phyloP scores from a whole-genome alignment of 2,329 filamentous ascomycete genomes.

The Amauroascus niger region DNA sequence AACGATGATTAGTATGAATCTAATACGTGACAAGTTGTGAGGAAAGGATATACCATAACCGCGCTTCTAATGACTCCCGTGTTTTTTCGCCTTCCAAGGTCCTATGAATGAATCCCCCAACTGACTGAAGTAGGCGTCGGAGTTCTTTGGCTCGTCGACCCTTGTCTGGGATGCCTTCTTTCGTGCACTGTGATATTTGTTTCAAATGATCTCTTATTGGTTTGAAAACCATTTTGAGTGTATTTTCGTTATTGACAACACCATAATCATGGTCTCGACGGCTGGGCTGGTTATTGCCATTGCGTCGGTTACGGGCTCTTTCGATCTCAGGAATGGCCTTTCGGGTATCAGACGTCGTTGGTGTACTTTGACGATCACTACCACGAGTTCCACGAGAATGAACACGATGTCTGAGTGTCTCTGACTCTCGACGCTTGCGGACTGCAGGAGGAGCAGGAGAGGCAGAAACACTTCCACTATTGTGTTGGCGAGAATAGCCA shows the following conservation, averaged over 20 bases:
- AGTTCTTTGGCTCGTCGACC: slow-evolving; percentile 36
- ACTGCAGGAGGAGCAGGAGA: slow-evolving; percentile 37
- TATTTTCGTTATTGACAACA: slow-evolving; percentile 29
- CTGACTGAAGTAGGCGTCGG: slow-evolving; percentile 35
- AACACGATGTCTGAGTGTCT: slow-evolving; percentile 35
- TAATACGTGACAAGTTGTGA: background rate
- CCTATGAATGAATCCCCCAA: slow-evolving; percentile 39
- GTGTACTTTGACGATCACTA: slow-evolving; percentile 36
- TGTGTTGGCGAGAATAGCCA: slow-evolving; percentile 24
- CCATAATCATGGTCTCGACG: slow-evolving; percentile 20
- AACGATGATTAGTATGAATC: slow-evolving; percentile 20
- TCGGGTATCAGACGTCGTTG: slow-evolving; percentile 22
- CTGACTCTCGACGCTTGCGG: slow-evolving; percentile 37
- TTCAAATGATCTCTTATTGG: slow-evolving; percentile 38
- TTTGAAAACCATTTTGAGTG: slow-evolving; percentile 39
- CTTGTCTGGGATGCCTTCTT: slow-evolving; percentile 38
- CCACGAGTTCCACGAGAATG: slow-evolving; percentile 36
- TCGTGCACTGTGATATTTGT: slow-evolving; percentile 38
- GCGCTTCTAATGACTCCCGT: slow-evolving; percentile 34
- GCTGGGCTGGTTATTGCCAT: slow-evolving; percentile 20
- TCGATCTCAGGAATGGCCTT: background rate
- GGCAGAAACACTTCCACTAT: slow-evolving; percentile 35
- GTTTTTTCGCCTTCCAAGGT: slow-evolving; percentile 32
- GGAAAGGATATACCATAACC: slow-evolving; percentile 35
- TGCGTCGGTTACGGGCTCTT: slow-evolving; percentile 10